These are phyloP conservation scores for Daedaleopsis nitida DNA, from an alignment of 768 basidiomycete species.

Conservation along the genomic window DNA sequence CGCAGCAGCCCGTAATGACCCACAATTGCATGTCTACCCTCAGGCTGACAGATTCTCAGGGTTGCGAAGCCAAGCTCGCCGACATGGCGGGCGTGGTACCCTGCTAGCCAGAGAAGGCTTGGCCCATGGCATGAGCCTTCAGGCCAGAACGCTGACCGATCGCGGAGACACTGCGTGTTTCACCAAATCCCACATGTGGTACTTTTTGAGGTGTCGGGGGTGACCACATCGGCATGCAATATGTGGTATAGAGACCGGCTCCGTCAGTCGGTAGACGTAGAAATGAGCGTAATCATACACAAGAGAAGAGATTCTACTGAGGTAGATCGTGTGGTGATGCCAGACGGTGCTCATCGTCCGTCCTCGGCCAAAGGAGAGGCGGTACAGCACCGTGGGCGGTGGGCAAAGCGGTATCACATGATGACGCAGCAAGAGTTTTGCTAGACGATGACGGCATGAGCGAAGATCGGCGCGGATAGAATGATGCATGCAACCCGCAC, in stretches of 20 bases:
- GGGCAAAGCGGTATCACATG: constrained; percentile 48
- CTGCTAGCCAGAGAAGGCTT: too few relatives aligned
- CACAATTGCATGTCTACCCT: too few relatives aligned
- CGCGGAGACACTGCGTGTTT: too few relatives aligned
- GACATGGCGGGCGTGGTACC: too few relatives aligned
- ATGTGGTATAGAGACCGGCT: not conserved
- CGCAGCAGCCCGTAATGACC: too few relatives aligned
- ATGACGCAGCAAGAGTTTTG: constrained; percentile 96
- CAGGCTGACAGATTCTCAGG: too few relatives aligned
- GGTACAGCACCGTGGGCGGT: not conserved
- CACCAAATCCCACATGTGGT: too few relatives aligned
- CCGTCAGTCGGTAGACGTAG: not conserved
- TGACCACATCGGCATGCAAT: too few relatives aligned
- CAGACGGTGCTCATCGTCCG: not conserved
- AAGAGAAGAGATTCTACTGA: not conserved
- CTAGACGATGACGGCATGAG: constrained; percentile 38
- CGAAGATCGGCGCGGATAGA: not conserved
- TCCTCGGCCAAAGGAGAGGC: not conserved
- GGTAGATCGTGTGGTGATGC: not conserved
- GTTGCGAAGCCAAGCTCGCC: too few relatives aligned
- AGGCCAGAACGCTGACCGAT: too few relatives aligned
- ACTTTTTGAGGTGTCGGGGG: too few relatives aligned
- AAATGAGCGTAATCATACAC: not conserved
- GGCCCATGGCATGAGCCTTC: too few relatives aligned
- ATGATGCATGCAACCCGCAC: constrained; percentile 42